A percentile compares a stretch with the other conserved stretches of the same genome.
phyloP scores from a whole-genome alignment of 1,284 basidiomycete genomes.

The Naganishia sp. region DNA sequence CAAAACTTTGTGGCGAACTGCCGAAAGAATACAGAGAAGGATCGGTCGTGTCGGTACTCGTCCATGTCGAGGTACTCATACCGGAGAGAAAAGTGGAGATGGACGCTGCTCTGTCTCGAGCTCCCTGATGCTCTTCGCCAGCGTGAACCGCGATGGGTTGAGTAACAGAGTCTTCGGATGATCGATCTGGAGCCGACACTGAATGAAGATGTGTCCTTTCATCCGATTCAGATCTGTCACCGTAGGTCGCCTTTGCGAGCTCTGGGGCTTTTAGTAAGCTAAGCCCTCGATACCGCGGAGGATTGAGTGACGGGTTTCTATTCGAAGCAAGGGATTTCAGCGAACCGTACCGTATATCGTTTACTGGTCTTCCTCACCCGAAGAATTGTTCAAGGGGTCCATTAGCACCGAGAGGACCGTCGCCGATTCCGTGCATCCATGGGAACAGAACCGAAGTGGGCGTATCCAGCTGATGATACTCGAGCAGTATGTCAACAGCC shows the following conservation, averaged over 20 bases:
- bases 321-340: neutral
- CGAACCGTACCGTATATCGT: neutral
- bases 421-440: constrained; percentile 54
- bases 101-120: constrained; percentile 21
- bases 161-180: neutral
- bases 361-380: constrained; percentile 38
- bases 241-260: constrained; percentile 38
- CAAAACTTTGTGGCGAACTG: constrained; percentile 20
- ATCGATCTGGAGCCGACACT: constrained; percentile 18
- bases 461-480: constrained; percentile 49
- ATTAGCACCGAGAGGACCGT: constrained; percentile 50
- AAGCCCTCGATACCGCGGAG: constrained; percentile 52
- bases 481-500: constrained; percentile 45
- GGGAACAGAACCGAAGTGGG: constrained; percentile 53
- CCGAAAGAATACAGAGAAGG: constrained; percentile 21
- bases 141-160: neutral
- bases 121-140: neutral
- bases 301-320: constrained; percentile 45
- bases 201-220: neutral
- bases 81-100: constrained; percentile 17
- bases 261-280: constrained; percentile 45
- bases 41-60: constrained; percentile 16
- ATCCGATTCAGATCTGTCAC: constrained; percentile 30
- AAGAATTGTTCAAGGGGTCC: constrained; percentile 49
- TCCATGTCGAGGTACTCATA: constrained; percentile 17